Evolutionary conservation across 306 rosid species (phyloP), one percentile per base, ranked within the genome.

Genomic region (Castanopsis chinensis): DNA sequence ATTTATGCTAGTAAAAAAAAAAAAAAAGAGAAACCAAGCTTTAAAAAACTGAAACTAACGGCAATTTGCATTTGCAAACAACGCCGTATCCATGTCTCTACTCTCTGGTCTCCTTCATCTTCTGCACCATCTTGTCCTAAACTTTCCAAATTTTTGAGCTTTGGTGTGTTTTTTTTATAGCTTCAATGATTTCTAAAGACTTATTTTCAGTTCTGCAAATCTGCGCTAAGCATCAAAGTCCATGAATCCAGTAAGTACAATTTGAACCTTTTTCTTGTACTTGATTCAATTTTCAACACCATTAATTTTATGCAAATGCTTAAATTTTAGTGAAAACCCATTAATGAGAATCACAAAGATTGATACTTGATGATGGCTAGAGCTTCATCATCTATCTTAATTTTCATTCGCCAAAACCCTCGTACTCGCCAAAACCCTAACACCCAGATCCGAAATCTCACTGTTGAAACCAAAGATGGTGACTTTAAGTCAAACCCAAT

Each of bases 391-490:
- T 80, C 87, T 53, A 10, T 83, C 23, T n/a, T 67, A 75, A 33
- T 52, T 69, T 53, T 78, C 75, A 73, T 85, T 77, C 89, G 85
- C 87, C 88, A 33, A 17, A 85, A 71, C 73, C 58, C 73, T 53
- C 74, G 41, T 35, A 21, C 69, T 33, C 41, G 56, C 19, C 70
- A 10, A 37, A 83, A 69, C 76, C 75, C 76, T 51, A 61, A 69
- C 21, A 43, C 64, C 59, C 90, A 82, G 60, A 55, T 91, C 30
- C 88, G 93, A 60, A 78, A 64, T 84, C 76, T 87, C 64, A 52
- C 81, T 3, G 15, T 79, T 15, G 87, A 86, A 78, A 76, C 81
- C 76, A 52, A 85, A 79, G 87, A 82, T 23, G 76, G 52, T 6
- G 79, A 74, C 70, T 19, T 53, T 67, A 74, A 81, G 23, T 51